A percentile compares a stretch with the other conserved stretches of the same genome.
Conservation (phyloP, 805 yeast species). For the Zygoascus bituminiphila region DNA sequence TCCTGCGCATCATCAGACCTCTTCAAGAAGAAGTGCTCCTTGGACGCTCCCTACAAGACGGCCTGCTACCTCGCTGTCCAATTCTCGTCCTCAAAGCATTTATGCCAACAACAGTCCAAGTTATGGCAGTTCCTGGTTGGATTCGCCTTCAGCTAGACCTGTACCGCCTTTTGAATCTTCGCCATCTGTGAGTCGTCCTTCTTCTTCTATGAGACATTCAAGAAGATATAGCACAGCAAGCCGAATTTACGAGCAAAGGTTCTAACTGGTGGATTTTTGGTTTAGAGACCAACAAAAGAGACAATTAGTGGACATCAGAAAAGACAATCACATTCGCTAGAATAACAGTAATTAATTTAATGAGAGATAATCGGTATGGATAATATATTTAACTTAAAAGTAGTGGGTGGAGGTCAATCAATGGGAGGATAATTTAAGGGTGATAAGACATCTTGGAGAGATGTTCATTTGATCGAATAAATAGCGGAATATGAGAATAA, state of each 20-base stretch:
- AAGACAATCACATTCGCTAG: not conserved
- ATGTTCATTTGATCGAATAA: too few species aligned
- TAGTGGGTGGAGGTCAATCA: too few species aligned
- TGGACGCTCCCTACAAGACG: not conserved
- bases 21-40: not conserved
- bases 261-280: not conserved
- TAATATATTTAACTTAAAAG: too few species aligned
- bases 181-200: not conserved
- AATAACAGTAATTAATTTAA: too few species aligned
- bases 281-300: not conserved
- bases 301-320: too few species aligned
- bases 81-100: not conserved
- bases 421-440: too few species aligned
- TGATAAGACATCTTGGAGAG: too few species aligned
- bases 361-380: too few species aligned
- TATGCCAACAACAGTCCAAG: not conserved
- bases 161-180: not conserved
- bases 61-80: not conserved
- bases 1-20: not conserved
- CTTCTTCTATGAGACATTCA: not conserved
- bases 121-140: not conserved
- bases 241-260: not conserved
- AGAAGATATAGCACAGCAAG: not conserved
- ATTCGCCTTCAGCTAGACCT: not conserved
- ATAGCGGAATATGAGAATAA: too few species aligned